Conservation (phyloP, 176 grass and related monocot genomes). For the Phyllostachys edulis region DNA sequence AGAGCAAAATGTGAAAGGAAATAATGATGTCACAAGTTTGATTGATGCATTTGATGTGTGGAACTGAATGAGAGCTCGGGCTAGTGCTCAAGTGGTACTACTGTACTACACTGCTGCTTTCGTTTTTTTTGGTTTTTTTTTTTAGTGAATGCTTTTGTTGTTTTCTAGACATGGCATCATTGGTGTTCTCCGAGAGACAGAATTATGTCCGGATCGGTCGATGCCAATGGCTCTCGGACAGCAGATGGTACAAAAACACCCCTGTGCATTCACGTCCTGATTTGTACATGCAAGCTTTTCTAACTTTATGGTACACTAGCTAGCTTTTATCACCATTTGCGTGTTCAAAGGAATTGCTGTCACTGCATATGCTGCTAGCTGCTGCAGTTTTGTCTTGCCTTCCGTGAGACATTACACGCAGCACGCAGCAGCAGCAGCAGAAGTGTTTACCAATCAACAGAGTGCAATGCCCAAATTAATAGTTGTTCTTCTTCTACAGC, state of each 20-base stretch:
- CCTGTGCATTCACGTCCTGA: not conserved
- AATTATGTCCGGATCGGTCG: conserved; percentile 7
- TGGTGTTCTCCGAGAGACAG: conserved; percentile 3
- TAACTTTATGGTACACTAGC: conserved; percentile 14
- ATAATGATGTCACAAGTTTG: conserved; percentile 1
- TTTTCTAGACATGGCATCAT: conserved; percentile 39
- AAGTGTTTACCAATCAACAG: not conserved
- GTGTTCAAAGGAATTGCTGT: conserved; percentile 18
- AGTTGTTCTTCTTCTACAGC: not conserved
- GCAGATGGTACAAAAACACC: conserved; percentile 36
- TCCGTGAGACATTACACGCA: conserved; percentile 5
- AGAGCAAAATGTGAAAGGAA: not conserved
- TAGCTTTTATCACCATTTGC: not conserved
- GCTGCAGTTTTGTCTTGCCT: conserved; percentile 49
- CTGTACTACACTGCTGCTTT: too few relatives aligned
- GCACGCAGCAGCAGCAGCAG: not conserved
- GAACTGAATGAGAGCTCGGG: too few relatives aligned
- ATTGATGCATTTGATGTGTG: too few relatives aligned
- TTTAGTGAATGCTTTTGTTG: not conserved
- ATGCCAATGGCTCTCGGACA: conserved; percentile 41
- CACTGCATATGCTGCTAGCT: not conserved
- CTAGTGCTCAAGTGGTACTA: too few relatives aligned
- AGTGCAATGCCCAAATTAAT: not conserved
- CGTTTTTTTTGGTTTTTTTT: too few relatives aligned
- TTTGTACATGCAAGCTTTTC: not conserved